phyloP scores from a whole-genome alignment of 805 yeast genomes.

The Ogataea angusta region DNA sequence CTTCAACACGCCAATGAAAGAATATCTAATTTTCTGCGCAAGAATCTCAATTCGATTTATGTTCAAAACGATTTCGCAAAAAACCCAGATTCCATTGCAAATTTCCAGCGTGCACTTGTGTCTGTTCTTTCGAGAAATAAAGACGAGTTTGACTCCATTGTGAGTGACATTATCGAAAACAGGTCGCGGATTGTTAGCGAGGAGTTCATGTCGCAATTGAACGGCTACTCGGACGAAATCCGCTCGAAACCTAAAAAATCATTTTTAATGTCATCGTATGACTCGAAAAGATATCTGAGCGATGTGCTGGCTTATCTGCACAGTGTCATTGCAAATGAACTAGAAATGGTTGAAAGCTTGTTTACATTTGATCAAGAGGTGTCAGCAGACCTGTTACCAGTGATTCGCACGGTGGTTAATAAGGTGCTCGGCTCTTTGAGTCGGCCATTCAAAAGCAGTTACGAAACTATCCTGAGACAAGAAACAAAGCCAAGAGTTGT shows the following conservation, averaged over 20 bases:
- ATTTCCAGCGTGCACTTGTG: slow-evolving; percentile 31
- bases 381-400: slow-evolving; percentile 21
- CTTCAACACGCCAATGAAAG: slow-evolving; percentile 54
- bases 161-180: slow-evolving; percentile 62
- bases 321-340: slow-evolving; percentile 80
- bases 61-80: slow-evolving; percentile 17
- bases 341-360: slow-evolving; percentile 66
- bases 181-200: slow-evolving; percentile 61
- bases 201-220: slow-evolving; percentile 62
- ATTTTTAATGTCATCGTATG: slow-evolving; percentile 65
- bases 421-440: slow-evolving; percentile 52
- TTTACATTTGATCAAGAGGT: slow-evolving; percentile 41
- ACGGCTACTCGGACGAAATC: slow-evolving; percentile 32
- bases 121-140: slow-evolving; percentile 36
- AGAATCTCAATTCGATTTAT: slow-evolving; percentile 28
- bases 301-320: slow-evolving; percentile 88
- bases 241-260: slow-evolving; percentile 34
- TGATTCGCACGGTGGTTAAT: slow-evolving; percentile 40
- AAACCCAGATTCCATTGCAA: slow-evolving; percentile 20
- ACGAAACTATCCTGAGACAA: slow-evolving; percentile 66
- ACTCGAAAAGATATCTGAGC: slow-evolving; percentile 78
- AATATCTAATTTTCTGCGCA: slow-evolving; percentile 40
- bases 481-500: slow-evolving; percentile 57
- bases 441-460: slow-evolving; percentile 56
- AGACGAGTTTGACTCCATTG: slow-evolving; percentile 54